Conservation (phyloP, 2,329 filamentous ascomycete genomes). For the Teratosphaeria viscida region DNA sequence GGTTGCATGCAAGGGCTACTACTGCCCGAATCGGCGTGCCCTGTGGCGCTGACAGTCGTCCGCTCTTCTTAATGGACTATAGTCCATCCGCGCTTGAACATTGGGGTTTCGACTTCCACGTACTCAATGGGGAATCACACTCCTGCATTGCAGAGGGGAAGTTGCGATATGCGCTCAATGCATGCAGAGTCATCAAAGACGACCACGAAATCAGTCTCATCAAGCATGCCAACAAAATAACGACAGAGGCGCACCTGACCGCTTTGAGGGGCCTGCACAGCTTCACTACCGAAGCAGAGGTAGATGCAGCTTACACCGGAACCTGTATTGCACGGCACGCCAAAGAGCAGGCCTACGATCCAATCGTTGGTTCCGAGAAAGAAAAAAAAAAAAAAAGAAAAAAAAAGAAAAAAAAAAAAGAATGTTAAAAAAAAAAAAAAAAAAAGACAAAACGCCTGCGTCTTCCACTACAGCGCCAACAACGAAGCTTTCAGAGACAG, state of each 20-base stretch:
- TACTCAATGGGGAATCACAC: neutral
- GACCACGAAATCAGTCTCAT: slow-evolving; percentile 78
- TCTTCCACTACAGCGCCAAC: slow-evolving; percentile 79
- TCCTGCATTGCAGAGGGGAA: slow-evolving; percentile 9
- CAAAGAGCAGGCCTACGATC: slow-evolving; percentile 69
- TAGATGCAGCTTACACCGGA: slow-evolving; percentile 67
- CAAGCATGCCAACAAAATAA: slow-evolving; percentile 69
- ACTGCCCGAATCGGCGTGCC: neutral
- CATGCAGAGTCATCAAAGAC: slow-evolving; percentile 71
- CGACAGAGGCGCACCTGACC: slow-evolving; percentile 62
- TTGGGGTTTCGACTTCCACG: neutral
- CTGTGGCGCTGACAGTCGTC: neutral
- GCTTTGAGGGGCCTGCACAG: slow-evolving; percentile 55
- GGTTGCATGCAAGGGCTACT: neutral
- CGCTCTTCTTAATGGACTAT: neutral
- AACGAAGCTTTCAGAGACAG: slow-evolving; percentile 54
- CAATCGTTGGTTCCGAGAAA: slow-evolving; percentile 84
- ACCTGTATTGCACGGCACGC: slow-evolving; percentile 64
- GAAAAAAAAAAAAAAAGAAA: too few species aligned
- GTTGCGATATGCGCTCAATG: slow-evolving; percentile 65
- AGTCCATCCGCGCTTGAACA: neutral
- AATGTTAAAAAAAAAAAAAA: too few species aligned
- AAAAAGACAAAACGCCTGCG: slow-evolving; percentile 71
- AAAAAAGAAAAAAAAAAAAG: too few species aligned
- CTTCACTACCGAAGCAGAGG: slow-evolving; percentile 67